Conservation (phyloP, 2,329 filamentous ascomycete genomes). For the Colletotrichum spinosum region DNA sequence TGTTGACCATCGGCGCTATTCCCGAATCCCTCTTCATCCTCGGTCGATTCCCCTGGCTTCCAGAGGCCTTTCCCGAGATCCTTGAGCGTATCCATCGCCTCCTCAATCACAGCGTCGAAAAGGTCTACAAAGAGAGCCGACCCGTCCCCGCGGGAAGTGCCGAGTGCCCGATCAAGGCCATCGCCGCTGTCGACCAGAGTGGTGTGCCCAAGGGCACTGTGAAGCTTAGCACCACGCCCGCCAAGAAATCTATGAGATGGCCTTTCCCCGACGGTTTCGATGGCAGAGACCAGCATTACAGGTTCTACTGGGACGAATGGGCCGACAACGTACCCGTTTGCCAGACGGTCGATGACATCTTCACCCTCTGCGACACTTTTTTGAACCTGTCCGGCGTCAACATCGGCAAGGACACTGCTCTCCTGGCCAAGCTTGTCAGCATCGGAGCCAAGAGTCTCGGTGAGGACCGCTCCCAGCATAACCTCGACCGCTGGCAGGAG, state of each 20-base stretch:
- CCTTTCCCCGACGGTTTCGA: constrained; percentile 84
- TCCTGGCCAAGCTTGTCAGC: constrained; percentile 85
- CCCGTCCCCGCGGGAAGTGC: constrained; percentile 46
- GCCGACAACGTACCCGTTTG: constrained; percentile 92
- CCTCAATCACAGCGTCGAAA: constrained; percentile 82
- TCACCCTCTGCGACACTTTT: constrained; percentile 85
- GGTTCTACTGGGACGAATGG: constrained; percentile 99
- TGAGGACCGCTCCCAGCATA: constrained; percentile 76
- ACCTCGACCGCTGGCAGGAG: constrained; percentile 84
- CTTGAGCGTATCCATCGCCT: constrained; percentile 86
- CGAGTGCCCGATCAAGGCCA: constrained; percentile 57
- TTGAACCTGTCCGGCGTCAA: constrained; percentile 88
- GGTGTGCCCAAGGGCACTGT: constrained; percentile 77
- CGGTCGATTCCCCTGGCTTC: constrained; percentile 91
- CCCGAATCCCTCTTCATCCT: constrained; percentile 94
- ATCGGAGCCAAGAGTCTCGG: constrained; percentile 83
- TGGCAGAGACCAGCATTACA: constrained; percentile 80
- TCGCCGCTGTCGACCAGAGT: constrained; percentile 70
- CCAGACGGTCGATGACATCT: constrained; percentile 90
- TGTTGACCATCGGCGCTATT: constrained; percentile 90
- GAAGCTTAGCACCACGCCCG: constrained; percentile 67
- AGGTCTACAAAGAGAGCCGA: constrained; percentile 69
- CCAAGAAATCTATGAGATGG: constrained; percentile 83
- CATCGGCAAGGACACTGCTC: constrained; percentile 83
- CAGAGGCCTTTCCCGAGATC: constrained; percentile 85